Base-by-base conservation (phyloP, 805 yeast genomes). In the Jamesozyma piceae region DNA sequence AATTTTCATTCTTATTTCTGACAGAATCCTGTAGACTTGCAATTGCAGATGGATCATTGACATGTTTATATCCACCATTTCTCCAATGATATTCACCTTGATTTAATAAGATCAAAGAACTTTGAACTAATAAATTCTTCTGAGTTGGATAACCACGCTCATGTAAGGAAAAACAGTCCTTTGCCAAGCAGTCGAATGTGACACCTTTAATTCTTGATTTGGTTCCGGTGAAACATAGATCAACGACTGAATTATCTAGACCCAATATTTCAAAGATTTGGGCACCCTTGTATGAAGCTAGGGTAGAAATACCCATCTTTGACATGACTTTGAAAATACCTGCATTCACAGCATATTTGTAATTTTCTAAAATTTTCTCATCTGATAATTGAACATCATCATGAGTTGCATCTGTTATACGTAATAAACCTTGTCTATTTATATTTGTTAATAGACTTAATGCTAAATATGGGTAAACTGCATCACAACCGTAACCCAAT, bases 261-360 rank as follows among this genome's bases (percentile, higher is more conserved):
- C 98, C 98, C 48, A 90, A 71, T 39, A 95, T 95, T 67, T 90
- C 98, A 63, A 92, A 90, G 59, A 90, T 92, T 71, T 90, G 98
- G 24, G 98, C 98, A 66, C 97, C 97, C 69, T 90, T 90, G 69
- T 90, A 90, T n/a, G 96, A 86, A 11, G 97, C 96, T 62, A 90
- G 72, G 26, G 98, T 92, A 27, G 97, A 89, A 55, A 90, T 92
- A 73, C 98, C 98, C 97, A 90, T 92, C 73, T 92, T 90, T 30
- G 97, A 87, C 98, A 90, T 90, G 46, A 92, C 97, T 71, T 92
- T 90, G 55, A 87, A 71, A 54, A 90, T 82, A 66, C 97, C 97
- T 43, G 87, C 82, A 60, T 90, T 95, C 46, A 85, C 73, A 11
- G 97, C 82, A 51, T 78, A 73, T 60, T 82, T 84, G 69, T 87